Base-by-base conservation (phyloP, 2,329 filamentous ascomycete genomes). In the Venturia carpophila region DNA sequence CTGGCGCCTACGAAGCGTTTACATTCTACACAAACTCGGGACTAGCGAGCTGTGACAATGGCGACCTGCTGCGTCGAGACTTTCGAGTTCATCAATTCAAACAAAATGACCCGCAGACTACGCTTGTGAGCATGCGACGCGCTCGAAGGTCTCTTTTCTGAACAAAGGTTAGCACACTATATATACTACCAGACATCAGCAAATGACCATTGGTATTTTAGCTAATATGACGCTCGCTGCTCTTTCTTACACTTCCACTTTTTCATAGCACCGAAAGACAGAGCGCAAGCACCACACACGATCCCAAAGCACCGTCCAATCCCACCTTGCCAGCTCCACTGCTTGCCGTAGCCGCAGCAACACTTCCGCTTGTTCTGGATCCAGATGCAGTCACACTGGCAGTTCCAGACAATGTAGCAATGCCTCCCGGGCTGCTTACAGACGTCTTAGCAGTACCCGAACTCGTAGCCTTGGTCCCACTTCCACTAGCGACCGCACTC, bases 401-500 rank as follows among this genome's bases (percentile, higher is more conserved):
- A 34, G 63, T 47, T 9, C 47, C 43, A 27, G 63, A 41, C 47
- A 27, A 17, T 27, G 63, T 10, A 58, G 11, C 19, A 3, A 58
- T 4, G 13, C 52, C 37, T 34, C 27, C 52, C 11, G 27, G n/a
- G 19, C 27, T 58, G n/a, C 6, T 60, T 24, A n/a, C 47, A 24
- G 43, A n/a, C 11, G 24, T 17, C 24, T 24, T 60, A 52, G 52
- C 49, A 41, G 63, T 39, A 5, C 52, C 63, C 21, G 63, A n/a
- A 7, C 21, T 24, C 17, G 47, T 64, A 19, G 17, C 42, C 24
- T 27, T 49, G 13, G 60, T 39, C 39, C 56, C 56, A 30, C 49
- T 39, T 49, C 58, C 47, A 41, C 47, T 60, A 34, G 27, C 47
- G 15, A 45, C 65, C n/a, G 68, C 63, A 37, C 41, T 63, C 37